A percentile compares a stretch with the other conserved stretches of the same genome.
These are phyloP conservation scores for Curvularia spicifera DNA, from an alignment of 2,329 filamentous ascomycete species.

Conservation along the genomic window DNA sequence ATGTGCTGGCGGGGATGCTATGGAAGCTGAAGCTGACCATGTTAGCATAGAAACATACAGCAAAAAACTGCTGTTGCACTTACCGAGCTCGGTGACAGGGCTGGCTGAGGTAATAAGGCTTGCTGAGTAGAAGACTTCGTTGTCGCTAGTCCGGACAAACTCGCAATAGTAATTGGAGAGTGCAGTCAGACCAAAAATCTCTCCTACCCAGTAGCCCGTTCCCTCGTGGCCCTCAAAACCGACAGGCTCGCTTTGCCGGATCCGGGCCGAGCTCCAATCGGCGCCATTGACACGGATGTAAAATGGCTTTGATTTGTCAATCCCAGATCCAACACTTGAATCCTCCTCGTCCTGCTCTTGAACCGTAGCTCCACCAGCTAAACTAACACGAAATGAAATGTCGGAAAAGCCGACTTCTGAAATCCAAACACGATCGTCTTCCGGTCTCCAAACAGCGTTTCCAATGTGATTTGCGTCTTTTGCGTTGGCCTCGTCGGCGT, in stretches of 20 bases:
- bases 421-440: conserved; percentile 79
- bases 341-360: conserved; percentile 45
- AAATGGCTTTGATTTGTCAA: conserved; percentile 76
- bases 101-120: conserved; percentile 72
- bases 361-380: conserved; percentile 59
- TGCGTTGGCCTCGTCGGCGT: conserved; percentile 75
- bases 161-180: conserved; percentile 80
- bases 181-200: conserved; percentile 71
- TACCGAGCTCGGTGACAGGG: conserved; percentile 65
- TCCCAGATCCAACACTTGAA: conserved; percentile 55
- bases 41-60: conserved; percentile 9
- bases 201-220: conserved; percentile 69
- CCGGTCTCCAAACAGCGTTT: conserved; percentile 73
- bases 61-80: conserved; percentile 23
- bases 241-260: conserved; percentile 60
- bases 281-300: conserved; percentile 80
- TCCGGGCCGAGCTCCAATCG: conserved; percentile 78
- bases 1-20: conserved; percentile 59
- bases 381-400: conserved; percentile 76
- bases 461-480: conserved; percentile 79
- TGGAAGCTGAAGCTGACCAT: conserved; percentile 34
- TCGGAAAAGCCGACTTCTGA: conserved; percentile 79
- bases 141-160: conserved; percentile 72
- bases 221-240: conserved; percentile 53
- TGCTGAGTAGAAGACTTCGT: conserved; percentile 71